Conservation (phyloP, 768 basidiomycete species). For the Omphalotus guepiniiformis region DNA sequence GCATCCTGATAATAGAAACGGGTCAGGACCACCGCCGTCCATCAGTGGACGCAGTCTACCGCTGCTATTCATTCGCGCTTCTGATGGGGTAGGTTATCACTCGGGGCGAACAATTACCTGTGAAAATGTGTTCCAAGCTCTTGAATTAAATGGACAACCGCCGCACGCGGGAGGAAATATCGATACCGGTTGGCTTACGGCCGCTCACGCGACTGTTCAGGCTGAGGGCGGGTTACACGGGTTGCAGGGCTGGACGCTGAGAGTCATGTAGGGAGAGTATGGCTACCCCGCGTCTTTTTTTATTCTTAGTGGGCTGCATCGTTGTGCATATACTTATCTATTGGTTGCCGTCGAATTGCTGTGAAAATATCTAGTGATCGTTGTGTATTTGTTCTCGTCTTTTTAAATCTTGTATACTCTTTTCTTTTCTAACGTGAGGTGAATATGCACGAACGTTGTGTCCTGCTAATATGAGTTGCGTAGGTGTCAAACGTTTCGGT, state of each 20-base stretch:
- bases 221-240: conserved; percentile 45
- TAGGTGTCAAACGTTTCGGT: not conserved
- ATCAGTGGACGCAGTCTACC: conserved; percentile 71
- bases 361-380: not conserved
- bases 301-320: conserved; percentile 20
- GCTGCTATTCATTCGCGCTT: conserved; percentile 73
- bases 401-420: conserved; percentile 21
- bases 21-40: conserved; percentile 36
- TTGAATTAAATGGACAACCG: conserved; percentile 55
- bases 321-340: conserved; percentile 28
- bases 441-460: not conserved
- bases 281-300: conserved; percentile 18
- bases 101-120: conserved; percentile 81
- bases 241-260: conserved; percentile 74
- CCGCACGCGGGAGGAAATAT: conserved; percentile 43
- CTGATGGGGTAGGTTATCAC: conserved; percentile 86
- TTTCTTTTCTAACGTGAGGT: conserved; percentile 14
- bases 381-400: conserved; percentile 16
- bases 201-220: conserved; percentile 64
- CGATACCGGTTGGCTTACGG: conserved; percentile 69
- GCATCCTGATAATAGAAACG: conserved; percentile 11
- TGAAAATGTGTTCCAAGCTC: conserved; percentile 71
- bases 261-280: conserved; percentile 56
- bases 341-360: conserved; percentile 32
- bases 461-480: not conserved